phyloP scores from a whole-genome alignment of 2,329 filamentous ascomycete genomes.

The Lachnellula occidentalis region DNA sequence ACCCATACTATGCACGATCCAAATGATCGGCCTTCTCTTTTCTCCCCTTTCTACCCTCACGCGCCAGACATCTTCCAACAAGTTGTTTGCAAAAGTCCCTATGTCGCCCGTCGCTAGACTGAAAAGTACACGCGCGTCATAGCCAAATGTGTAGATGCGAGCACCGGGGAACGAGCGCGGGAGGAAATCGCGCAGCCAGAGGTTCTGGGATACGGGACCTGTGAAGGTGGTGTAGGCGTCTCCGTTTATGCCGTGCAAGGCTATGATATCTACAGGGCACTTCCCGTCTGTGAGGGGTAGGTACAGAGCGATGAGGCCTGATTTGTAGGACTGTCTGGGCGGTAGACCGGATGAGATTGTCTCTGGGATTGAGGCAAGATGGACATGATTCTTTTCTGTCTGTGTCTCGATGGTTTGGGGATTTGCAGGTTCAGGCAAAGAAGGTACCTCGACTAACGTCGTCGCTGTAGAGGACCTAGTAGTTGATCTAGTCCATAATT shows the following conservation, averaged over 20 bases:
- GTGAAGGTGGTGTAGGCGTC: constrained; percentile 12
- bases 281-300: not conserved
- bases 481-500: not conserved
- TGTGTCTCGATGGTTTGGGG: not conserved
- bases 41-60: constrained; percentile 1
- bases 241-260: constrained; percentile 10
- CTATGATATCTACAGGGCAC: constrained; percentile 6
- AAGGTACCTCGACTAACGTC: not conserved
- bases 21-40: constrained; percentile 8
- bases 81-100: constrained; percentile 2
- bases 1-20: constrained; percentile 13
- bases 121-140: constrained; percentile 11
- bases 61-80: constrained; percentile 9
- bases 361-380: not conserved
- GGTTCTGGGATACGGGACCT: not conserved
- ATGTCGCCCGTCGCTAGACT: constrained; percentile 7
- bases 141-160: constrained; percentile 17
- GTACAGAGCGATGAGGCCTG: constrained; percentile 3
- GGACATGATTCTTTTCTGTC: not conserved
- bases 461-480: not conserved
- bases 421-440: not conserved
- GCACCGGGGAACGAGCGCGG: constrained; percentile 8
- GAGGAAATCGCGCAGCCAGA: constrained; percentile 16
- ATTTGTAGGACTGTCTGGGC: not conserved
- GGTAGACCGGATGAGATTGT: not conserved